Evolutionary conservation across 768 basidiomycete species (phyloP), one percentile per base, ranked within the genome.

Genomic region (Leccinum variicolor): DNA sequence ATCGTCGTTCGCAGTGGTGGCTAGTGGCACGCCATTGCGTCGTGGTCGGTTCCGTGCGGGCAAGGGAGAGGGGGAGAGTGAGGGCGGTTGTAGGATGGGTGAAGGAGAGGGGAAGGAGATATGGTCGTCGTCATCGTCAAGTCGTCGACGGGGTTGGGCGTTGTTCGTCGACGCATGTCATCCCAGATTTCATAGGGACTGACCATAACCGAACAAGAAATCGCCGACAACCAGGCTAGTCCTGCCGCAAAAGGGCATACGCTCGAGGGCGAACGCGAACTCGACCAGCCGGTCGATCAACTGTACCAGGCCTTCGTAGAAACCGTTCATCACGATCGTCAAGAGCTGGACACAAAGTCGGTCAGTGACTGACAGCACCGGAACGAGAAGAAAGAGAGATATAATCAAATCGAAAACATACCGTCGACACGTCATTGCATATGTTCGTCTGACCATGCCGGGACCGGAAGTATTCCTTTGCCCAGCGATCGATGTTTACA

Each of bases 131-230:
- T 28, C 28, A 28, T 28, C 26, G 26, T 28, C 26, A 28, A 28
- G 26, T 28, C 26, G 26, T 28, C 26, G 26, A 28, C 26, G 26
- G 26, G 26, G 26, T 26, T 26, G 26, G 26, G 26, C 26, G 26
- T 26, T 26, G 26, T 26, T 26, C 26, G 26, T 26, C 26, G 26
- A 26, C 26, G 26, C 26, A 26, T 26, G 26, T 26, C 26, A 6
- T 26, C 26, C 26, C 26, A 26, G 26, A n/a, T 19, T 19, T 41
- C 10, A 41, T 10, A 31, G 54, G 23, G 34, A 62, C 67, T 15
- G 10, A 73, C 70, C 70, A 19, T 67, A 71, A 34, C 70, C 70
- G 25, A 71, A 67, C 13, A 67, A 53, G 26, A 71, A 71, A 61
- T 71, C 67, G 19, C 61, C 61, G 0, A 73, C 7, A 8, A n/a